Conservation (phyloP, 2,329 filamentous ascomycete genomes). For the Metarhizium brunneum region DNA sequence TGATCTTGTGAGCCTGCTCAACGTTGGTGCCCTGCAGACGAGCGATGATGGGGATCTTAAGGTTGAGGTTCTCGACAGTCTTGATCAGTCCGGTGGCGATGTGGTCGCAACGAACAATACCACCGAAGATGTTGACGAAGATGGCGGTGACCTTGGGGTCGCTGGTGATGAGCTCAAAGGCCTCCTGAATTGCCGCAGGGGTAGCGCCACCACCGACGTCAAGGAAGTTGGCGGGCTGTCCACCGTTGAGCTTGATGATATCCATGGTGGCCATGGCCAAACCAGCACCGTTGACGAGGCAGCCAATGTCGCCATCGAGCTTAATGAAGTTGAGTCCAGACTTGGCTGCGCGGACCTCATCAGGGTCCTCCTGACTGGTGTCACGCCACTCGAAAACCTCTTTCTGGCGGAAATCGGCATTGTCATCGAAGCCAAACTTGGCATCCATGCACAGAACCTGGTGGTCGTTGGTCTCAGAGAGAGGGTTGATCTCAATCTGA, state of each 20-base stretch:
- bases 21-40: slow-evolving; percentile 98
- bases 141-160: slow-evolving; percentile 97
- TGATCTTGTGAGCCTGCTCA: slow-evolving; percentile 82
- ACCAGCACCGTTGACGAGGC: slow-evolving; percentile 96
- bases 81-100: slow-evolving; percentile 95
- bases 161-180: slow-evolving; percentile 97
- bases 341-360: slow-evolving; percentile 94
- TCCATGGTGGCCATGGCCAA: slow-evolving; percentile 99
- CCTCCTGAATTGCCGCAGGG: slow-evolving; percentile 90
- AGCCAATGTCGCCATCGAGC: slow-evolving; percentile 98
- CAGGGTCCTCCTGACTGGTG: slow-evolving; percentile 87
- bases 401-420: slow-evolving; percentile 96
- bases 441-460: slow-evolving; percentile 98
- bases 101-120: slow-evolving; percentile 95
- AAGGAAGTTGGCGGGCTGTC: slow-evolving; percentile 93
- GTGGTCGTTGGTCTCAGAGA: slow-evolving; percentile 97
- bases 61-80: slow-evolving; percentile 88
- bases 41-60: slow-evolving; percentile 93
- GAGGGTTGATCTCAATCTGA: slow-evolving; percentile 99
- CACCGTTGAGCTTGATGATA: slow-evolving; percentile 99
- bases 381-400: slow-evolving; percentile 93
- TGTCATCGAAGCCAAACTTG: slow-evolving; percentile 98
- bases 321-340: slow-evolving; percentile 99
- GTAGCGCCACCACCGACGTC: slow-evolving; percentile 98
- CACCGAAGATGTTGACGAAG: slow-evolving; percentile 99